phyloP scores from a whole-genome alignment of 371 early-diverging fungal genomes.

The Rhizomucor miehei region DNA sequence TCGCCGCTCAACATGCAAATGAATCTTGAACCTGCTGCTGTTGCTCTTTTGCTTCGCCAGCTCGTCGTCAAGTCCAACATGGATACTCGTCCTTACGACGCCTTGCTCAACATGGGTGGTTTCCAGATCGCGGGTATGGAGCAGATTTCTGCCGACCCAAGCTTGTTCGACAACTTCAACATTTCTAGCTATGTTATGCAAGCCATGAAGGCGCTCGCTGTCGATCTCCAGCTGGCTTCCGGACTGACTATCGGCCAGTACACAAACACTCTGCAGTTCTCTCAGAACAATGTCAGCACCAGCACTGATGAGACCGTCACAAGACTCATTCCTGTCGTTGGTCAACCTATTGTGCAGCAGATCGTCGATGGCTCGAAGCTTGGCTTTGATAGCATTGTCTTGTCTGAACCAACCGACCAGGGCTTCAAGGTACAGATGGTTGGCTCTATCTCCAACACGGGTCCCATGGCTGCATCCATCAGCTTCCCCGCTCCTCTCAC shows the following conservation, averaged over 20 bases:
- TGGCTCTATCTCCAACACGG: constrained; percentile 58
- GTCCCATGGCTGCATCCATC: constrained; percentile 62
- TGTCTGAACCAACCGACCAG: constrained; percentile 48
- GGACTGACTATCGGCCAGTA: constrained; percentile 54
- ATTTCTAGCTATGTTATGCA: constrained; percentile 47
- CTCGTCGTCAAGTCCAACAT: constrained; percentile 47
- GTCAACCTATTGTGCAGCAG: constrained; percentile 57
- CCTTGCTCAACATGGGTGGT: constrained; percentile 45
- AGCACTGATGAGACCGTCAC: constrained; percentile 45
- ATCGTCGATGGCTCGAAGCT: constrained; percentile 53
- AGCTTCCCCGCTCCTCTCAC: constrained; percentile 48
- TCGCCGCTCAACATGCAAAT: constrained; percentile 32
- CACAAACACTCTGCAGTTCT: constrained; percentile 37
- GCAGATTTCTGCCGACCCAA: constrained; percentile 33
- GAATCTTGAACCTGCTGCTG: constrained; percentile 44
- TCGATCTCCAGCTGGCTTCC: constrained; percentile 52
- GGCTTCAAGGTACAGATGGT: constrained; percentile 54
- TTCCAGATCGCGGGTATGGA: constrained; percentile 38
- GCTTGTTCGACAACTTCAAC: constrained; percentile 45
- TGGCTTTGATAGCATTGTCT: constrained; percentile 41
- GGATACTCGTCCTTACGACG: constrained; percentile 49
- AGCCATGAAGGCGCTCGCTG: constrained; percentile 50
- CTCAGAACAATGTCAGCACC: constrained; percentile 46
- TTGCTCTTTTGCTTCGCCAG: constrained; percentile 45
- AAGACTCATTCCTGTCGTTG: constrained; percentile 52